Percentiles rank a stretch among this genome's conserved stretches.
phyloP scores from a whole-genome alignment of 257 asterid species.

The Leptodermis oblonga region DNA sequence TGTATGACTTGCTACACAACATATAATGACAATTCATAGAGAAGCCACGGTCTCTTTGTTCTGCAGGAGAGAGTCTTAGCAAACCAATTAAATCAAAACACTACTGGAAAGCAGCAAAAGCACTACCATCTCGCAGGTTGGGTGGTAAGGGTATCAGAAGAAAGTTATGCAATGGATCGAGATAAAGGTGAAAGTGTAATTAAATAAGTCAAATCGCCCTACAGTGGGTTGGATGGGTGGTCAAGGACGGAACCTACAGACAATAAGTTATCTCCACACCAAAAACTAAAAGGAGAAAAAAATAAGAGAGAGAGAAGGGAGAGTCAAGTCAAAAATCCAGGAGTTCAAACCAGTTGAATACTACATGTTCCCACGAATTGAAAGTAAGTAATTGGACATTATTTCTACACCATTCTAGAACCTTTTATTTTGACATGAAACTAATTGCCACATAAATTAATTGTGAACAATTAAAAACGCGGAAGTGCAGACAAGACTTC shows the following conservation, averaged over 20 bases:
- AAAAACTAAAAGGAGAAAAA: background rate
- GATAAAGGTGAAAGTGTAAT: background rate
- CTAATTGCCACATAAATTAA: background rate
- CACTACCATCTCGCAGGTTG: background rate
- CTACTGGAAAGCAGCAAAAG: background rate
- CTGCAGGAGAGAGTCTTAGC: background rate
- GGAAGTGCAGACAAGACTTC: background rate
- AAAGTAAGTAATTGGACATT: too few relatives aligned
- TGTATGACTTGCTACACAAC: background rate
- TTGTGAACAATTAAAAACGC: background rate
- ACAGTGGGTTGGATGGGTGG: background rate
- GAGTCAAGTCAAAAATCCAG: slow-evolving; percentile 8
- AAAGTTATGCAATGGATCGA: background rate
- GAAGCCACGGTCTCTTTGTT: too few relatives aligned
- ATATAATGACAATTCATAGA: background rate
- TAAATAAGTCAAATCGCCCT: background rate
- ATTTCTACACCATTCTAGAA: background rate
- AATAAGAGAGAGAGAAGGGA: background rate
- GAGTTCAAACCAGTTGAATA: slow-evolving; percentile 4
- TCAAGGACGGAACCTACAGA: background rate
- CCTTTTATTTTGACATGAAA: background rate
- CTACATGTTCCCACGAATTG: background rate
- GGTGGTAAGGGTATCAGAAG: background rate
- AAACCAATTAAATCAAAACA: too few relatives aligned
- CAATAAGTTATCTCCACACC: background rate